Conservation (phyloP, 352 stramenopile genomes). For the Phytophthora boehmeriae region DNA sequence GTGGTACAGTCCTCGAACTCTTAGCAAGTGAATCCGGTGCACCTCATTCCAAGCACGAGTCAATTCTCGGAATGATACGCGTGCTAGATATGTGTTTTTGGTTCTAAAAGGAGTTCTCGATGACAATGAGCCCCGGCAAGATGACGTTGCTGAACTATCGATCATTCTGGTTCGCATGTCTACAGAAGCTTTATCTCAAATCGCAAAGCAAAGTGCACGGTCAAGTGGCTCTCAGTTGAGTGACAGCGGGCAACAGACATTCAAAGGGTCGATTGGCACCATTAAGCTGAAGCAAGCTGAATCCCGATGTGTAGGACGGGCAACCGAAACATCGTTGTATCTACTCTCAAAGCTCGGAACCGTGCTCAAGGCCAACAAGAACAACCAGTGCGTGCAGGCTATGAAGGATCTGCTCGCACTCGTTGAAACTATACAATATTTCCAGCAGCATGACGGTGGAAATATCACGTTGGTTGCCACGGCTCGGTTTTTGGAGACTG, state of each 20-base stretch:
- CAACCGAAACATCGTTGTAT: conserved; percentile 39
- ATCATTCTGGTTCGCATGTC: conserved; percentile 62
- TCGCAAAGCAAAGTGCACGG: conserved; percentile 29
- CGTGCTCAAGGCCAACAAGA: conserved; percentile 56
- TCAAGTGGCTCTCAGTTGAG: not conserved
- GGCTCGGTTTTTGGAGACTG: conserved; percentile 43
- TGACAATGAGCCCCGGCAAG: conserved; percentile 44
- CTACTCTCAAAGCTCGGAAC: conserved; percentile 45
- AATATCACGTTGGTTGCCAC: conserved; percentile 20
- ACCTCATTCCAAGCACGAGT: conserved; percentile 12
- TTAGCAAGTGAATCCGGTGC: conserved; percentile 26
- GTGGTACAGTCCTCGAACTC: conserved; percentile 65
- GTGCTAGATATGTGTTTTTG: conserved; percentile 68
- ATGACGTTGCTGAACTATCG: conserved; percentile 39
- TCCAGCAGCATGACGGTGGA: conserved; percentile 7
- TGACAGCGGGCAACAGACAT: not conserved
- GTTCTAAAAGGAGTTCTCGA: conserved; percentile 61
- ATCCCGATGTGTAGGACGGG: conserved; percentile 19
- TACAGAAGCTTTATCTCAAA: conserved; percentile 55
- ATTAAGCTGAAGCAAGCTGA: conserved; percentile 21
- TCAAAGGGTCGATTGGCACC: conserved; percentile 9
- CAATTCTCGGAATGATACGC: conserved; percentile 47
- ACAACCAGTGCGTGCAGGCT: conserved; percentile 59
- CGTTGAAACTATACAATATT: conserved; percentile 13
- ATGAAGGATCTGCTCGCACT: conserved; percentile 55